Base-by-base conservation (phyloP, 768 basidiomycete genomes). In the Paxillus ammoniavirescens region DNA sequence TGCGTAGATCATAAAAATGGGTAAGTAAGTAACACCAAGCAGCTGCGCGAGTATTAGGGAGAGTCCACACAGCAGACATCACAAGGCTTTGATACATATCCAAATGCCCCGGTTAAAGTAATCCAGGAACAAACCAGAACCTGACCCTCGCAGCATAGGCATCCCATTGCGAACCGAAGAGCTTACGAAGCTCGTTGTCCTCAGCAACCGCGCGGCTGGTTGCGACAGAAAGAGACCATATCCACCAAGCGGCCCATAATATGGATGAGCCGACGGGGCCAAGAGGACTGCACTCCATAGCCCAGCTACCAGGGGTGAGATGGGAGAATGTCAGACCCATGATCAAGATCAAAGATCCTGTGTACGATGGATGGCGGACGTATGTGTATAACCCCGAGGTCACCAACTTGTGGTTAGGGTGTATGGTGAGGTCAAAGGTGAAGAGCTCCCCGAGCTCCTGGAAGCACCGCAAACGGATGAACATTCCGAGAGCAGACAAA, bases 361-460 rank as follows among this genome's bases (percentile, higher is more conserved):
- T 77, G 62, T 82, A 82, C 0, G 80, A 74, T 15, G 82, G 82
- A 65, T 83, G 82, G 7, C 82, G 77, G 49, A 82, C 82, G 52
- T 76, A 75, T 6, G 65, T 53, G 61, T 83, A 83, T 53, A 73
- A 77, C 17, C 80, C 75, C n/a, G 65, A 62, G 3, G 80, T 82
- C 56, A 83, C 68, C 42, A 83, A 73, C 45, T 65, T 73, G 67
- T 84, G 82, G 31, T 70, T 64, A 2, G 80, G 79, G 50, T 77
- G 79, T 40, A 83, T 64, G 43, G 81, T 81, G 45, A 84, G 73
- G 60, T 82, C 81, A 62, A 82, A 83, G 0, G 82, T 83, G 70
- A 84, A 84, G 51, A 82, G 66, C 2, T 72, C 62, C 2, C 81
- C 82, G 18, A 83, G 78, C 21, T 77, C 73, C 50, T 65, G 70